A percentile compares a stretch with the other conserved stretches of the same genome.
phyloP scores from a whole-genome alignment of 169 alveolate genomes.

The Plasmodium chabaudi region DNA sequence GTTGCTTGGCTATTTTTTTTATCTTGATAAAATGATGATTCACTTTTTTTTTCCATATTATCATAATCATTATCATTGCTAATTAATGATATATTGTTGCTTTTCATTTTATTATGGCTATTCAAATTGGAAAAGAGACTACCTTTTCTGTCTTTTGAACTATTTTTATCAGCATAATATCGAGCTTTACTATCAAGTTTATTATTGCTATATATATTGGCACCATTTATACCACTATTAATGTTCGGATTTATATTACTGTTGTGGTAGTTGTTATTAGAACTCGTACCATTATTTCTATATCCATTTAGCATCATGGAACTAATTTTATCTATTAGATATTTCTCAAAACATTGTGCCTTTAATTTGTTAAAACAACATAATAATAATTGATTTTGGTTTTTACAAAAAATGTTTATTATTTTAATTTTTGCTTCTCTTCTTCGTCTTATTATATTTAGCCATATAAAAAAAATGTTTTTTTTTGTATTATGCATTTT shows the following conservation, averaged over 20 bases:
- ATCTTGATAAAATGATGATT: conserved; percentile 13
- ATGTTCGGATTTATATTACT: neutral
- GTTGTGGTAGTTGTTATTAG: conserved; percentile 11
- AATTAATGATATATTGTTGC: conserved; percentile 3
- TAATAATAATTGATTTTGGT: conserved; percentile 31
- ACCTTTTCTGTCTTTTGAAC: conserved; percentile 13
- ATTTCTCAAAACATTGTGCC: conserved; percentile 23
- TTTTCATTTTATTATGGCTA: conserved; percentile 24
- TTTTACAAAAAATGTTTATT: conserved; percentile 20
- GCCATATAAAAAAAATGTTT: conserved; percentile 25
- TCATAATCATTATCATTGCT: conserved; percentile 28
- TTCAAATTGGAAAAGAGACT: conserved; percentile 6
- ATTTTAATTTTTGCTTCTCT: conserved; percentile 45
- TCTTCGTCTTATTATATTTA: conserved; percentile 23
- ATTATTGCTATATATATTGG: neutral
- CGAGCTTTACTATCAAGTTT: neutral
- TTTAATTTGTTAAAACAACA: conserved; percentile 44
- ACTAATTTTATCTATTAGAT: conserved; percentile 28
- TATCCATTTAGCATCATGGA: conserved; percentile 3
- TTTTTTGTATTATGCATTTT: conserved; percentile 43
- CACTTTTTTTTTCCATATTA: conserved; percentile 13
- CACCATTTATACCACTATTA: no score
- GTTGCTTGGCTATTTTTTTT: conserved; percentile 13
- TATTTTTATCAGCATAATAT: neutral
- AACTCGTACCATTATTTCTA: conserved; percentile 8